These are phyloP conservation scores for Rhizopogon parksii DNA, from an alignment of 1,284 basidiomycete genomes.

Conservation along the genomic window DNA sequence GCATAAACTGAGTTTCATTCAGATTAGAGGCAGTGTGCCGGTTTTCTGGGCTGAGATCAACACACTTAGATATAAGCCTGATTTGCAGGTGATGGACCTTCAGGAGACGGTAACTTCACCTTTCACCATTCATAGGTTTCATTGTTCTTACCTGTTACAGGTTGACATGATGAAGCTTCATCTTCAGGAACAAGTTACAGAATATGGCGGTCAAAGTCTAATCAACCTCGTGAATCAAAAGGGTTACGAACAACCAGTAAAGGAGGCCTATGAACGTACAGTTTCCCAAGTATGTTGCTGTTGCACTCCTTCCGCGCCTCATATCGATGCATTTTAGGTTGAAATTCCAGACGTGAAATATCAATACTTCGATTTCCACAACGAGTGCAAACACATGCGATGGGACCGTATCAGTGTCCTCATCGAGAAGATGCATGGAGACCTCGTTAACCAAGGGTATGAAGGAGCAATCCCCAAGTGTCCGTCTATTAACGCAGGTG, in stretches of 20 bases:
- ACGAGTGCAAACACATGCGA: slow-evolving; percentile 91
- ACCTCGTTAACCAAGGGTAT: slow-evolving; percentile 69
- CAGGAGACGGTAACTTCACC: slow-evolving; percentile 62
- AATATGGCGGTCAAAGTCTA: slow-evolving; percentile 78
- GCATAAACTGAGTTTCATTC: slow-evolving; percentile 77
- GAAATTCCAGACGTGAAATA: slow-evolving; percentile 73
- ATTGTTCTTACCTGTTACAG: slow-evolving; percentile 33
- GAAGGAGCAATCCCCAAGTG: slow-evolving; percentile 16
- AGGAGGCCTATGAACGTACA: slow-evolving; percentile 89
- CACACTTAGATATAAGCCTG: slow-evolving; percentile 94
- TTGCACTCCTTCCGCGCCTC: background rate
- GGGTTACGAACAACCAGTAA: slow-evolving; percentile 91
- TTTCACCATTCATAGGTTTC: slow-evolving; percentile 6
- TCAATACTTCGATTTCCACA: slow-evolving; percentile 97
- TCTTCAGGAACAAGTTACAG: slow-evolving; percentile 65
- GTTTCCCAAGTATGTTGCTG: slow-evolving; percentile 47
- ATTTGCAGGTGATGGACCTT: slow-evolving; percentile 93
- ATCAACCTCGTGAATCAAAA: slow-evolving; percentile 96
- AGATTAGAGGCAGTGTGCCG: slow-evolving; percentile 91
- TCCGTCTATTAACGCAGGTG: slow-evolving; percentile 2
- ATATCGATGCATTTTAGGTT: slow-evolving; percentile 34
- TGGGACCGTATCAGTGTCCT: slow-evolving; percentile 90
- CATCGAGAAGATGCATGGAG: slow-evolving; percentile 71
- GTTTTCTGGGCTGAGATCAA: slow-evolving; percentile 98
- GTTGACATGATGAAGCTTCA: slow-evolving; percentile 69